phyloP scores from a whole-genome alignment of 306 rosid species.

The Mimosa bimucronata region DNA sequence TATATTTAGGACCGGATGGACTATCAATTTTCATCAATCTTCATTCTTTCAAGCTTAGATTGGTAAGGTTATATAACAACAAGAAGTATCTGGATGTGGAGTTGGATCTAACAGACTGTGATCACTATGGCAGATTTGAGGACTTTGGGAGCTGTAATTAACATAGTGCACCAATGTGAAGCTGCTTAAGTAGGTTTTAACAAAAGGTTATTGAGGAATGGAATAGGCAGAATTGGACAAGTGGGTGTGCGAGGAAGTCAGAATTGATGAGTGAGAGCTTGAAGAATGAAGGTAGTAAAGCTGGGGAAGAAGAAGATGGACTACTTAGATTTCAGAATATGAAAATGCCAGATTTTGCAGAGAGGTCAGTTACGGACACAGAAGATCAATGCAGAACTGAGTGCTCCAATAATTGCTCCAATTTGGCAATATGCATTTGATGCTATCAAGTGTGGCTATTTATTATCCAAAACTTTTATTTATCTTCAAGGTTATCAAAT shows the following conservation, averaged over 20 bases:
- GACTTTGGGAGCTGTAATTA: constrained; percentile 44
- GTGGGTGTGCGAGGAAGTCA: constrained; percentile 53
- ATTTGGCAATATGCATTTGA: constrained; percentile 47
- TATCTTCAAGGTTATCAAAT: too few relatives aligned
- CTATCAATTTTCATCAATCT: too few relatives aligned
- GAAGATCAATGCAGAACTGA: constrained; percentile 26
- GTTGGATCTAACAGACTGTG: constrained; percentile 37
- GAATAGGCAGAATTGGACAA: constrained; percentile 44
- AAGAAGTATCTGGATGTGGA: background rate
- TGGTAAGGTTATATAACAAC: constrained; percentile 4
- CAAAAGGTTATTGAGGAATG: constrained; percentile 44
- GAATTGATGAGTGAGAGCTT: constrained; percentile 28
- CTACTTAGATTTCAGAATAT: constrained; percentile 33
- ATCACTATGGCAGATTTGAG: constrained; percentile 52
- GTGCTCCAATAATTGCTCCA: constrained; percentile 47
- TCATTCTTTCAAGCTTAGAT: background rate
- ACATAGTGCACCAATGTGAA: constrained; percentile 39
- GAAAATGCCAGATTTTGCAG: constrained; percentile 49
- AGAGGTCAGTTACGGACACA: constrained; percentile 18
- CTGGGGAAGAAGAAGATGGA: constrained; percentile 33
- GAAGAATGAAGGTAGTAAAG: constrained; percentile 26
- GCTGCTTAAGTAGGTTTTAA: constrained; percentile 53
- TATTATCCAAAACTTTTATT: too few relatives aligned
- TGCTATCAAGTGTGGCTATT: too few relatives aligned
- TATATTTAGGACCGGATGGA: too few relatives aligned